A percentile compares a stretch with the other conserved stretches of the same genome.
Evolutionary conservation across 1,284 basidiomycete genomes (phyloP).

Genomic region (Moniliella sp.): DNA sequence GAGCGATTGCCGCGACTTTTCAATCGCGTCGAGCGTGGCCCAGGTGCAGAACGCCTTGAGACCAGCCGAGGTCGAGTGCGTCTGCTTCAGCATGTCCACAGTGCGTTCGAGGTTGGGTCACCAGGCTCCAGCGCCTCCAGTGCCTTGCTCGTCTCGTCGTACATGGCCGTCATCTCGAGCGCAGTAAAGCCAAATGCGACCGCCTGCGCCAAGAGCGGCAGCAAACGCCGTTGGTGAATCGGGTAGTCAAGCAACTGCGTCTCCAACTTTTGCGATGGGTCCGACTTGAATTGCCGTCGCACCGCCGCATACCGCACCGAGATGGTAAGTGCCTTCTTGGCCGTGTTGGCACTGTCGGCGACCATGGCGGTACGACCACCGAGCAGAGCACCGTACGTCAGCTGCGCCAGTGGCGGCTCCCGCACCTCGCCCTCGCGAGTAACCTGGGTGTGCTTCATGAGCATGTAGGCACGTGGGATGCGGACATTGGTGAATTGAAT

Average conservation of each 20-base stretch:
- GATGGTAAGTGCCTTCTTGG: constrained; percentile 33
- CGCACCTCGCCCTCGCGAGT: constrained; percentile 24
- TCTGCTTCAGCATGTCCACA: constrained; percentile 35
- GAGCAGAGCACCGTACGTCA: constrained; percentile 17
- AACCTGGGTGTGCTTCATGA: constrained; percentile 32
- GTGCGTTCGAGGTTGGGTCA: constrained; percentile 26
- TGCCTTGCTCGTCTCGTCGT: neutral
- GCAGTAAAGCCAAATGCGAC: constrained; percentile 18
- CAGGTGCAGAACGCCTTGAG: constrained; percentile 34
- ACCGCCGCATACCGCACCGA: constrained; percentile 35
- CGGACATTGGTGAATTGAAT: constrained; percentile 20
- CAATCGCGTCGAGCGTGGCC: constrained; percentile 33
- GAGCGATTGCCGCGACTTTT: constrained; percentile 34
- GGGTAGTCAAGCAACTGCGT: constrained; percentile 35
- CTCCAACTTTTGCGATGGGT: constrained; percentile 33
- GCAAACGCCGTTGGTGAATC: constrained; percentile 34
- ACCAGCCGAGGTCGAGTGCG: constrained; percentile 32
- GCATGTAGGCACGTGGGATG: constrained; percentile 34
- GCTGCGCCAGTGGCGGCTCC: constrained; percentile 14
- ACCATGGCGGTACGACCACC: constrained; percentile 34
- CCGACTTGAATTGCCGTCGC: constrained; percentile 35
- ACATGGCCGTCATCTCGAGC: neutral
- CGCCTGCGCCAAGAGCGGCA: constrained; percentile 35
- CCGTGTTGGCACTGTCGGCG: constrained; percentile 24
- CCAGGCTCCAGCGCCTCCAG: constrained; percentile 36